Evolutionary conservation across 2,329 filamentous ascomycete genomes (phyloP), one percentile per base, ranked within the genome.

Genomic region (Colletotrichum gloeosporioides): DNA sequence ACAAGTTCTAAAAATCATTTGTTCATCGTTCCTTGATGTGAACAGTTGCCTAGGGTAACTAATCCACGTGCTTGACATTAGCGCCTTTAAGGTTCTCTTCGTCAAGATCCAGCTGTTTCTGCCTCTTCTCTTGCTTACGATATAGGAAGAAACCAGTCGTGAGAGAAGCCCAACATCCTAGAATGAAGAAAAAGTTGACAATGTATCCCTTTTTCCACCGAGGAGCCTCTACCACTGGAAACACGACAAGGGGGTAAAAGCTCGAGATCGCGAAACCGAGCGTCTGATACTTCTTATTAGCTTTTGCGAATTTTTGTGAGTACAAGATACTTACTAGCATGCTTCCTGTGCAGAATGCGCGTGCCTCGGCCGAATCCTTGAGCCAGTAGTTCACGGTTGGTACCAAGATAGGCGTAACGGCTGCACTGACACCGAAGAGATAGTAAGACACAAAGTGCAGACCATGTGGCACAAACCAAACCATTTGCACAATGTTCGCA

Each of bases 361-460:
- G 69, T 3, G 78, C 80, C 63, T 81, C 79, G 8, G 79, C 78
- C 53, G 77, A 77, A 39, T 81, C 79, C 27, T 80, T 79, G 29
- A 81, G 70, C 71, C 78, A 78, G 49, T 77, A 77, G 66, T 81
- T 81, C 18, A 81, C 79, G 2, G 76, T 79, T 1, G 80, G 80
- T 13, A 78, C 76, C 15, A 80, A 62, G 15, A 81, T 81, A 1
- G 79, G 80, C 2, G 78, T 81, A 2, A 81, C 77, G n/a, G 78
- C 78, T 6, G 80, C 78, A 49, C 75, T 81, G 15, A 77, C 64
- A 7, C 80, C 80, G 27, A 81, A 76, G 22, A 81, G 73, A 49
- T 81, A 80, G 44, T 77, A 81, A 2, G 77, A 73, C 25, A 66
- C 34, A 29, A 79, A 79, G 32, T 79, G 75, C 22, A 80, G 76